phyloP scores from a whole-genome alignment of 257 asterid genomes.

The Handroanthus guayacan region DNA sequence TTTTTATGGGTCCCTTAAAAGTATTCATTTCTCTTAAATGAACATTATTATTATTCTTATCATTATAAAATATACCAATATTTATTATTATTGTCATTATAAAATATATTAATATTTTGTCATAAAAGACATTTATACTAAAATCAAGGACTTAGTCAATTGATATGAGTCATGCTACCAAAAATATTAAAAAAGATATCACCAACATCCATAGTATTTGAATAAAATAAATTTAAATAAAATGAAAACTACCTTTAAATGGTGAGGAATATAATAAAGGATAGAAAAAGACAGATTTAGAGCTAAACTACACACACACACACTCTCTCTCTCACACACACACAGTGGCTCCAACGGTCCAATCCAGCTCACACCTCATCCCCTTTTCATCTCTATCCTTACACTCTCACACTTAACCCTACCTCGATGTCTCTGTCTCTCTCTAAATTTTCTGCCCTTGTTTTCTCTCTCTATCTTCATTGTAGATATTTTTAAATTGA shows the following conservation, averaged over 20 bases:
- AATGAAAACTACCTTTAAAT: background rate
- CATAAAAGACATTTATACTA: background rate
- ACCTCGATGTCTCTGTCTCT: constrained; percentile 23
- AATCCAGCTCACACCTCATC: constrained; percentile 45
- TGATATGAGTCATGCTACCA: background rate
- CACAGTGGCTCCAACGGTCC: constrained; percentile 47
- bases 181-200: background rate
- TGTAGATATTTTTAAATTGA: constrained; percentile 34
- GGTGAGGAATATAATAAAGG: constrained; percentile 19
- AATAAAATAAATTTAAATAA: background rate
- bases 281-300: constrained; percentile 33
- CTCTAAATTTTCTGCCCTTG: constrained; percentile 15
- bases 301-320: constrained; percentile 23
- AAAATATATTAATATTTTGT: background rate
- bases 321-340: constrained; percentile 3
- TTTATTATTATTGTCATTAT: too few species aligned
- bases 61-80: too few species aligned
- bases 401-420: constrained; percentile 6
- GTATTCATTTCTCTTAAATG: too few species aligned
- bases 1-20: too few species aligned
- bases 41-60: too few species aligned
- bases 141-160: background rate
- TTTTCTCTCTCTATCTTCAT: constrained; percentile 27
- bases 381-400: constrained; percentile 44
- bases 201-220: constrained; percentile 3